Evolutionary conservation across 2,329 filamentous ascomycete species (phyloP).

Genomic region (Diaporthe destruens): DNA sequence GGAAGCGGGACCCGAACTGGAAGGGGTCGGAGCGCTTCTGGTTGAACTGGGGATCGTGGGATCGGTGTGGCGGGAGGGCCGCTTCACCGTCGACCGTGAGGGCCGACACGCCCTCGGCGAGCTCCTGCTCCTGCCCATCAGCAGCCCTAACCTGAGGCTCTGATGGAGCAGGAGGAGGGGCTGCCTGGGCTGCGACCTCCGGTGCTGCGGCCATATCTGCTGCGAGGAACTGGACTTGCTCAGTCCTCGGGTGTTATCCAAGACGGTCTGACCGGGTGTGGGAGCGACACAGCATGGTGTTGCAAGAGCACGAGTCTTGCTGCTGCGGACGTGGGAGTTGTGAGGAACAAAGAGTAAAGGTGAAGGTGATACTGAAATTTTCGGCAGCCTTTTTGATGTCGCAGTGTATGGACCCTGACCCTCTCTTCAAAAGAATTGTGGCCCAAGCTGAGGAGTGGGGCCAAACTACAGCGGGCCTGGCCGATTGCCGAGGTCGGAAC

Average conservation of each 20-base stretch:
- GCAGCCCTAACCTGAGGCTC: slow-evolving; percentile 44
- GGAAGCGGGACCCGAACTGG: slow-evolving; percentile 90
- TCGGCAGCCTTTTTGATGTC: slow-evolving; percentile 31
- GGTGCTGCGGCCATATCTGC: slow-evolving; percentile 35
- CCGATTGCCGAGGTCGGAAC: slow-evolving; percentile 39
- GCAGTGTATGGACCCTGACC: slow-evolving; percentile 23
- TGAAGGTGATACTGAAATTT: slow-evolving; percentile 37
- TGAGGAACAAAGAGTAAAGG: background rate
- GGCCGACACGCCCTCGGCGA: slow-evolving; percentile 35
- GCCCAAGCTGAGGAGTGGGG: slow-evolving; percentile 22
- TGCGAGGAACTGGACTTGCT: slow-evolving; percentile 2
- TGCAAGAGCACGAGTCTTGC: slow-evolving; percentile 29
- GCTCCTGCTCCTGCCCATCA: slow-evolving; percentile 40
- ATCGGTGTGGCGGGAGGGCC: slow-evolving; percentile 70
- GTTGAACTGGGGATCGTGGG: slow-evolving; percentile 79
- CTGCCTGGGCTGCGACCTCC: slow-evolving; percentile 40
- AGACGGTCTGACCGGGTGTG: slow-evolving; percentile 2
- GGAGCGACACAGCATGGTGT: slow-evolving; percentile 35
- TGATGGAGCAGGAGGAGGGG: slow-evolving; percentile 30
- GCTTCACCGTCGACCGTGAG: slow-evolving; percentile 24
- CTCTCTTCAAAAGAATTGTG: background rate
- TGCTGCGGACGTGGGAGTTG: slow-evolving; percentile 7
- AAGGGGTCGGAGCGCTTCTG: slow-evolving; percentile 93
- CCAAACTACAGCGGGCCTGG: background rate
- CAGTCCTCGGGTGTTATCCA: slow-evolving; percentile 22